Evolutionary conservation across 345 rosid genomes (phyloP), one percentile per base, ranked within the genome.

Genomic region (Ceriops decandra): DNA sequence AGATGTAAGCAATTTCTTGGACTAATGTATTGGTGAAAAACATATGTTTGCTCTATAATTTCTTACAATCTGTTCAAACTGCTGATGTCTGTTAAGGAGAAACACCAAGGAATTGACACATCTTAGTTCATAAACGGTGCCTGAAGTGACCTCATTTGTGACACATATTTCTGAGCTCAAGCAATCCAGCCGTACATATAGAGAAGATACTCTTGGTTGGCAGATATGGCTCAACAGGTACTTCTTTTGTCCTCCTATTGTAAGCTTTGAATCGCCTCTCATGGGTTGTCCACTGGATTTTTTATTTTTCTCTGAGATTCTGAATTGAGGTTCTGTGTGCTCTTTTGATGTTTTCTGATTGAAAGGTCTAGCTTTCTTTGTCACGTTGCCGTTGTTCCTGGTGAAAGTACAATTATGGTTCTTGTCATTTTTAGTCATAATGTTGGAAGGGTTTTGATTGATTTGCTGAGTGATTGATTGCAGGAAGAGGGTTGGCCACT

Each of bases 401-500:
- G 17, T 72, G 59, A 51, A 5, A 49, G 67, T 67, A 68, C 78
- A 60, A 56, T 36, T 19, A 52, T 66, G 27, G 22, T 59, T 56
- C 60, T 26, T 51, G 49, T 57, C 31, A 57, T 60, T 7, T 33
- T 38, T n/a, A 11, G 16, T 19, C 36, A 27, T 49, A 49, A 56
- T 38, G 52, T 46, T 38, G 62, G 62, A 52, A 36, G 16, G 10
- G 47, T 69, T 64, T 31, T 32, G 5, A 27, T 46, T 42, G 38
- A 59, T 51, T 13, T 8, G 26, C 6, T 57, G 61, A 35, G 5
- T 68, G 72, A 42, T 64, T 66, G 62, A 62, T 58, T 52, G 35
- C 60, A 84, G 84, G 82, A 82, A 58, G 82, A 78, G 59, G 88
- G 86, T 0, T 84, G 88, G 86, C 88, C 88, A 8, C 67, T 84